Evolutionary conservation across 2,329 filamentous ascomycete species (phyloP).

Genomic region (Xylaria sp.): DNA sequence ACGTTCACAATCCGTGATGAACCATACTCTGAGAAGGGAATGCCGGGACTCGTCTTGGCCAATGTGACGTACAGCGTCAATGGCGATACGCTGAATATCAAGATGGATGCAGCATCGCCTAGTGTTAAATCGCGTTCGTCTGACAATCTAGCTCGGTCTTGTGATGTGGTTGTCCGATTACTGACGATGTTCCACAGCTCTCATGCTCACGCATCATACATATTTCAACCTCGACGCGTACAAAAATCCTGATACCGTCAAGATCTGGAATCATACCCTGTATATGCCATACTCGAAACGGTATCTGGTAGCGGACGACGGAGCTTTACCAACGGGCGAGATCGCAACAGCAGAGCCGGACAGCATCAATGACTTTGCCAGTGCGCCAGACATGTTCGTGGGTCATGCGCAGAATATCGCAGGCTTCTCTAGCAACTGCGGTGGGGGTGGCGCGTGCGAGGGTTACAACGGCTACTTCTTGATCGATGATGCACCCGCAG

Average conservation of each 20-base stretch:
- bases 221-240: slow-evolving; percentile 77
- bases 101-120: slow-evolving; percentile 67
- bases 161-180: neutral
- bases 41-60: slow-evolving; percentile 70
- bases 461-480: slow-evolving; percentile 75
- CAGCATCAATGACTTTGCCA: slow-evolving; percentile 75
- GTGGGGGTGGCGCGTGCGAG: slow-evolving; percentile 70
- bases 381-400: slow-evolving; percentile 66
- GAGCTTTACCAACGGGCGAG: slow-evolving; percentile 68
- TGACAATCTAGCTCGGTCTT: neutral
- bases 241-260: slow-evolving; percentile 64
- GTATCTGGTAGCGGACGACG: slow-evolving; percentile 66
- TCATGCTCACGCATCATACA: slow-evolving; percentile 57
- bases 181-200: slow-evolving; percentile 17
- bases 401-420: slow-evolving; percentile 68
- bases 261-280: slow-evolving; percentile 71
- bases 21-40: slow-evolving; percentile 67
- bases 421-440: slow-evolving; percentile 71
- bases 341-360: slow-evolving; percentile 66
- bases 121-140: slow-evolving; percentile 57
- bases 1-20: slow-evolving; percentile 73
- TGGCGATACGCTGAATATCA: slow-evolving; percentile 67
- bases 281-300: slow-evolving; percentile 70
- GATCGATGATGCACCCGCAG: slow-evolving; percentile 55
- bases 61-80: slow-evolving; percentile 71